These are phyloP conservation scores for Calonectria pteridis DNA, from an alignment of 2,329 filamentous ascomycete genomes.

Conservation along the genomic window DNA sequence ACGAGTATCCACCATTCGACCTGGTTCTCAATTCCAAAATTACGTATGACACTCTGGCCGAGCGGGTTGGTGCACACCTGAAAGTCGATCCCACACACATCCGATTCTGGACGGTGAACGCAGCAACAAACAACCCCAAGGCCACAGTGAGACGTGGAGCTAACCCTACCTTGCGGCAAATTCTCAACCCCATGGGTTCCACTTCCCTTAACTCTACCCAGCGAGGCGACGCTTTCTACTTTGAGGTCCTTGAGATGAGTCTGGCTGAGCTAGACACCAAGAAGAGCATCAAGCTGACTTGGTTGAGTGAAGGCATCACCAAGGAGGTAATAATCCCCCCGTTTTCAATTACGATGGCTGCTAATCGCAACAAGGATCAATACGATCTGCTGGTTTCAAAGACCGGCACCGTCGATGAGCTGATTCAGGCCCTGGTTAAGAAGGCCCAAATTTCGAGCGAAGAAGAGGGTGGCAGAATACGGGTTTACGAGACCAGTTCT, in stretches of 20 bases:
- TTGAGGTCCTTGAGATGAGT: slow-evolving; percentile 94
- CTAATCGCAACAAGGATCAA: slow-evolving; percentile 67
- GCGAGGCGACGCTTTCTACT: slow-evolving; percentile 84
- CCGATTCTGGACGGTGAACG: slow-evolving; percentile 89
- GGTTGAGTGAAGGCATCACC: slow-evolving; percentile 88
- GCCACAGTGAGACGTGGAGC: slow-evolving; percentile 78
- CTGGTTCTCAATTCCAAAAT: slow-evolving; percentile 89
- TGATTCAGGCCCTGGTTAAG: slow-evolving; percentile 81
- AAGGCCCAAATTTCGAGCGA: slow-evolving; percentile 86
- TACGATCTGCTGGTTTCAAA: slow-evolving; percentile 90
- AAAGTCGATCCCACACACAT: slow-evolving; percentile 86
- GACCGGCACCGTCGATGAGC: slow-evolving; percentile 82
- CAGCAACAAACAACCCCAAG: slow-evolving; percentile 82
- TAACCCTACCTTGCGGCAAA: slow-evolving; percentile 80
- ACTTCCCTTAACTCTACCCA: slow-evolving; percentile 78
- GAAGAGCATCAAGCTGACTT: slow-evolving; percentile 85
- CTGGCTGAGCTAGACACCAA: slow-evolving; percentile 93
- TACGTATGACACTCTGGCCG: slow-evolving; percentile 87
- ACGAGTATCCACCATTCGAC: slow-evolving; percentile 76
- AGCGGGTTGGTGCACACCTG: slow-evolving; percentile 84
- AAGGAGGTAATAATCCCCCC: slow-evolving; percentile 76
- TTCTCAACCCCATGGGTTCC: slow-evolving; percentile 79
- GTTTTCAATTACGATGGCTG: not conserved
- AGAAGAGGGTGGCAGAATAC: slow-evolving; percentile 74
- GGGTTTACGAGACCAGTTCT: slow-evolving; percentile 85